These are phyloP conservation scores for Cryphonectria parasitica DNA, from an alignment of 2,329 filamentous ascomycete species.

Conservation along the genomic window DNA sequence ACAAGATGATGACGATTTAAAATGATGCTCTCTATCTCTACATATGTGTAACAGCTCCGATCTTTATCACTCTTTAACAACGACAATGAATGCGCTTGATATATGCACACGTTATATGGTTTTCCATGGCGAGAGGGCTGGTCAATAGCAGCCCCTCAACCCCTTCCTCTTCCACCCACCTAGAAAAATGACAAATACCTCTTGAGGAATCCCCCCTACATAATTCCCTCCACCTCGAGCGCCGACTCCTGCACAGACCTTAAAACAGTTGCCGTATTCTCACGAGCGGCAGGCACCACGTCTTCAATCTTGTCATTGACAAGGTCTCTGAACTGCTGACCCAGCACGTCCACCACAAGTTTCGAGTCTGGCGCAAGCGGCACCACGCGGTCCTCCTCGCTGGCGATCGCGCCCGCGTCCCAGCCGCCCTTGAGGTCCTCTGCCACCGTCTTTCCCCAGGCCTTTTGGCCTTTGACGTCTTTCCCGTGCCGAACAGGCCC, in stretches of 20 bases:
- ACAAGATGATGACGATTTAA: not conserved
- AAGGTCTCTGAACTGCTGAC: slow-evolving; percentile 15
- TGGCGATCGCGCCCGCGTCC: slow-evolving; percentile 27
- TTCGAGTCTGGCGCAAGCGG: slow-evolving; percentile 22
- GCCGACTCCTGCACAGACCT: not conserved
- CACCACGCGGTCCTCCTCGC: slow-evolving; percentile 21
- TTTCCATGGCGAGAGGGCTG: not conserved
- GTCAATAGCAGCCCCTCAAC: no score
- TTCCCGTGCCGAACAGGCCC: slow-evolving; percentile 59
- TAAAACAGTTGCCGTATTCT: not conserved
- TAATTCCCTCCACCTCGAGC: not conserved
- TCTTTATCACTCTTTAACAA: not conserved
- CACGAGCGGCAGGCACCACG: slow-evolving; percentile 9
- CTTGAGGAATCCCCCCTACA: not conserved
- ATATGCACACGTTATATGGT: not conserved
- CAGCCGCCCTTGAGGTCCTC: slow-evolving; percentile 31
- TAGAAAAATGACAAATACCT: no score
- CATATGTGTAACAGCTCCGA: not conserved
- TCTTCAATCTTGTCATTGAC: slow-evolving; percentile 22
- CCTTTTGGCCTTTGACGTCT: slow-evolving; percentile 51
- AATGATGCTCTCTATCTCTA: not conserved
- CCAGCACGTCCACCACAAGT: slow-evolving; percentile 23
- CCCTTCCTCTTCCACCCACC: no score
- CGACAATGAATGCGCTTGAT: not conserved
- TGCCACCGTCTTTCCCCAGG: slow-evolving; percentile 49